Base-by-base conservation (phyloP, 2,329 filamentous ascomycete genomes). In the Colletotrichum incanum region DNA sequence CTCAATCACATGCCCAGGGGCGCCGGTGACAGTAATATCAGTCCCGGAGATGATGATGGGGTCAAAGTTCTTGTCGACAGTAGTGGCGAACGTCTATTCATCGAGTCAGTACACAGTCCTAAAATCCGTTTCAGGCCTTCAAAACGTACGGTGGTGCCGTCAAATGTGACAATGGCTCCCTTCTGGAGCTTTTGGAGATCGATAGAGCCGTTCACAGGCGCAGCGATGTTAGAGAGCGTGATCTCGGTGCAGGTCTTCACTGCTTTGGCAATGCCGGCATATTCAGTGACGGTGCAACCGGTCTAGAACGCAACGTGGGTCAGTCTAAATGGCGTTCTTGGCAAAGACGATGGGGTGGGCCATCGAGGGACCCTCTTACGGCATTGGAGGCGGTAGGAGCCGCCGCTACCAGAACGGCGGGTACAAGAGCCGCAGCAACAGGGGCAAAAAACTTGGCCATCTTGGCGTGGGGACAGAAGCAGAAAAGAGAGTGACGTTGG, bases 11-110 rank as follows among this genome's bases (percentile, higher is more conserved):
- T 72, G 65, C 0, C 65, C 65, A 20, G 70, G 65, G 11, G 70
- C 31, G 12, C 70, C 70, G 31, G 65, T 72, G 37, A 72, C 61
- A 45, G 59, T 64, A 23, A 72, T 70, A 39, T 49, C 52, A 31
- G 52, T 65, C 37, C 70, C 70, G 26, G 70, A 72, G 47, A 72
- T 72, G 11, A 69, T 47, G 60, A 72, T 72, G 23, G 70, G 65
- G 39, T 72, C 59, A 59, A 72, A 72, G 5, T 31, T 43, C 34
- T 45, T 60, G 47, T 60, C 45, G 5, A 55, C 47, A 5, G 70
- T 72, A 8, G 52, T 59, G 12, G 37, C 70, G 26, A 72, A 72
- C 28, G 70, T 72, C 66, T 69, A 43, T 6, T 12, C 37, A 16
- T 9, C 26, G n/a, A 31, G 59, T 64, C 26, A 68, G 49, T 7